Conservation (phyloP, 2,329 filamentous ascomycete genomes). For the Apiospora kogelbergensis region DNA sequence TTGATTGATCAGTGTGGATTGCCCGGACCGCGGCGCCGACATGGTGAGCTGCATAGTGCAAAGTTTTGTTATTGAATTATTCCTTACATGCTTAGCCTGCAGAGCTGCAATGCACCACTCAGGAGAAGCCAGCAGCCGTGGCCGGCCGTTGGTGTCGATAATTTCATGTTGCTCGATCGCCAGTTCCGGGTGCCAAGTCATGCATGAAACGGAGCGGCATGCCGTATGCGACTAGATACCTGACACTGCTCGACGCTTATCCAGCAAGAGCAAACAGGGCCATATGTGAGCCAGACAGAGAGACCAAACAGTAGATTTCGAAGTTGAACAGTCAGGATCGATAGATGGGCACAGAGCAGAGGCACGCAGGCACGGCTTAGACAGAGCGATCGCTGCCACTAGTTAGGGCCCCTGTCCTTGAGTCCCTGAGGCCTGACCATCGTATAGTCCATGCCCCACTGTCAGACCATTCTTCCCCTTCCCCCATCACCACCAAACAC, state of each 20-base stretch:
- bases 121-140: background rate
- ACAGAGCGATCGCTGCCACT: background rate
- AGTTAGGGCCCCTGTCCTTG: background rate
- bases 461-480: background rate
- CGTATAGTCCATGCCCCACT: background rate
- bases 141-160: background rate
- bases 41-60: background rate
- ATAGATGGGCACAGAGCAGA: too few relatives aligned
- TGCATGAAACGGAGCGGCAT: background rate
- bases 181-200: constrained; percentile 3
- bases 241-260: background rate
- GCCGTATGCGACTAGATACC: background rate
- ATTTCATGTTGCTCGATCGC: background rate
- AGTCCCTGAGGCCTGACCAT: background rate
- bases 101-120: background rate
- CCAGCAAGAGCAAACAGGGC: background rate
- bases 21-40: background rate
- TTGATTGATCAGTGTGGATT: background rate
- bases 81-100: background rate
- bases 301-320: too few relatives aligned
- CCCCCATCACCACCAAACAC: background rate
- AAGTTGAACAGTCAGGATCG: background rate
- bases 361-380: background rate
- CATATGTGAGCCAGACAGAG: background rate
- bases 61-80: background rate